Evolutionary conservation across 1,284 basidiomycete species (phyloP).

Genomic region (Ceratobasidium sp.): DNA sequence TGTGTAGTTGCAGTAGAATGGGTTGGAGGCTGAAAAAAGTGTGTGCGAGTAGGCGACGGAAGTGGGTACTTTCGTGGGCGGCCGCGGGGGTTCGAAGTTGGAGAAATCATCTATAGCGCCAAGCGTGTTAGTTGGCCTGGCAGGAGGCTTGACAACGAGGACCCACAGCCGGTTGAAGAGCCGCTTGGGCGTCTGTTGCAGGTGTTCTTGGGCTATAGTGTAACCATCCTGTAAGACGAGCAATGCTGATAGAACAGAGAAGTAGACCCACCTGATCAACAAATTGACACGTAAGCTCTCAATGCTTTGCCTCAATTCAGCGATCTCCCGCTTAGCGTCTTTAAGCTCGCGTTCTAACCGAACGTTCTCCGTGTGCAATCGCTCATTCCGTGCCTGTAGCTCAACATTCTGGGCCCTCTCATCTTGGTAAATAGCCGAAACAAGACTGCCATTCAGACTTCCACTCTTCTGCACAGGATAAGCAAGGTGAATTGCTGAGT

Average conservation of each 20-base stretch:
- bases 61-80: slow-evolving; percentile 40
- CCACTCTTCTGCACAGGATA: slow-evolving; percentile 30
- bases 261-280: slow-evolving; percentile 19
- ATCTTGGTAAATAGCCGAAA: slow-evolving; percentile 27
- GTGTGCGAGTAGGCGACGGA: slow-evolving; percentile 17
- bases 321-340: slow-evolving; percentile 39
- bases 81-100: slow-evolving; percentile 39
- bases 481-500: background rate
- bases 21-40: slow-evolving; percentile 19
- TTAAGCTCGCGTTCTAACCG: slow-evolving; percentile 37
- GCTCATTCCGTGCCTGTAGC: slow-evolving; percentile 32
- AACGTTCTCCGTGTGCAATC: slow-evolving; percentile 25
- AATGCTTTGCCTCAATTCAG: slow-evolving; percentile 36
- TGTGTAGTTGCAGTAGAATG: slow-evolving; percentile 38
- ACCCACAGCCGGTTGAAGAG: slow-evolving; percentile 27
- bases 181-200: slow-evolving; percentile 6
- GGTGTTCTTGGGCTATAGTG: slow-evolving; percentile 8
- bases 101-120: slow-evolving; percentile 14
- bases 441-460: slow-evolving; percentile 3
- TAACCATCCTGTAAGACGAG: background rate
- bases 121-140: background rate
- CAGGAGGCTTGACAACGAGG: background rate
- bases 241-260: background rate
- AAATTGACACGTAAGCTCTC: slow-evolving; percentile 37
- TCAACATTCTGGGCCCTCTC: slow-evolving; percentile 36